Evolutionary conservation across 1,139 yeast genomes (phyloP), one percentile per base, ranked within the genome.

Genomic region (Suhomyces choctaworum): DNA sequence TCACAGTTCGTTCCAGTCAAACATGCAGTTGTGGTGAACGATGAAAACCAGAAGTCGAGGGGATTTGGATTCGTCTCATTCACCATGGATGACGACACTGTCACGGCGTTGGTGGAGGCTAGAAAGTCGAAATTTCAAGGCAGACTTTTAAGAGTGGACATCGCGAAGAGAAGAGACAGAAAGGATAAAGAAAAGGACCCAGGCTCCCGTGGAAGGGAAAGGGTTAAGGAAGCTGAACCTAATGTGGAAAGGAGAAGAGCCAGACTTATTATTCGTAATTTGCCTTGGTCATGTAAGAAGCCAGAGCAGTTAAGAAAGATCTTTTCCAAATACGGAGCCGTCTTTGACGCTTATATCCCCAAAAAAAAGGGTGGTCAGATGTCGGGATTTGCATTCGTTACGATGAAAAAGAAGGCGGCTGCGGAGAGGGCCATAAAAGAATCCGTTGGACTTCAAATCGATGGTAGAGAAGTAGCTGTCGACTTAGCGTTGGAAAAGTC

Each of bases 11-110:
- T 88, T 1, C 98, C 98, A 4, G 95, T 92, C 10, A 89, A 84
- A 62, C 98, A 92, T 62, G 96, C 97, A 4, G 94, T 89, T 32
- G 77, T 92, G 32, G 98, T 94, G 16, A 84, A 73, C 30, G 96
- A 92, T 56, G 68, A 73, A 10, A 79, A 83, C 31, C 77, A 84
- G 31, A 67, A 77, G 31, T 86, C 96, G 4, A 76, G 94, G 60
- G 97, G 98, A 1, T 94, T 89, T 61, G 99, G 98, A 6, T 94
- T 94, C 60, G 98, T 89, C 12, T 83, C 95, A 30, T 92, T 94
- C 59, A 79, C 87, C 2, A 66, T 77, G 40, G 90, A 87, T 44
- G 96, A 87, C 32, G 98, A 94, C 57, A 86, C 97, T 0, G 60
- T 76, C 29, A 68, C 76, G 25, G 97, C 97, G 0, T 67, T 89